A percentile compares a stretch with the other conserved stretches of the same genome.
Conservation (phyloP, 345 rosid species). For the Cardamine chenopodiifolia region DNA sequence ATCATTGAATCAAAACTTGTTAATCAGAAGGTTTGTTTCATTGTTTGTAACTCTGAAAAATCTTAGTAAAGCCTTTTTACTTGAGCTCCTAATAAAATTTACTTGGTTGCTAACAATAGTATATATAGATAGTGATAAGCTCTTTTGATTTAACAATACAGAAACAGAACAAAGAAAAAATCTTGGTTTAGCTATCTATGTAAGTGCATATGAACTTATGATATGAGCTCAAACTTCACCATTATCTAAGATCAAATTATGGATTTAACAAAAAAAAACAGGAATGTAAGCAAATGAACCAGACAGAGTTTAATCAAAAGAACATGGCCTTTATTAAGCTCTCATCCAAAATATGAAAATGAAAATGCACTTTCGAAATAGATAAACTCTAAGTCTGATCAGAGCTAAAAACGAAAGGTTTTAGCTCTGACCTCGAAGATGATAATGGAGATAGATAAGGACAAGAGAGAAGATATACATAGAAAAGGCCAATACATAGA, state of each 20-base stretch:
- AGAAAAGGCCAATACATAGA: slow-evolving; percentile 32
- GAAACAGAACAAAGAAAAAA: slow-evolving; percentile 5
- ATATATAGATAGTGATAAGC: background rate
- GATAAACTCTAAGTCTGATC: background rate
- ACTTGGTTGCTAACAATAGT: background rate
- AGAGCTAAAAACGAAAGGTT: slow-evolving; percentile 9
- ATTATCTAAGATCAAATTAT: slow-evolving; percentile 1
- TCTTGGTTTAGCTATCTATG: background rate
- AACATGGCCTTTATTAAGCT: slow-evolving; percentile 19
- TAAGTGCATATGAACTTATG: slow-evolving; percentile 7
- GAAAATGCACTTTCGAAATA: background rate
- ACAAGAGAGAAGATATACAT: slow-evolving; percentile 43
- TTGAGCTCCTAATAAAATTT: background rate
- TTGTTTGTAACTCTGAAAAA: background rate
- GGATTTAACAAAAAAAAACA: background rate
- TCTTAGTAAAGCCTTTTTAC: slow-evolving; percentile 7
- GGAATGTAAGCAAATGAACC: background rate
- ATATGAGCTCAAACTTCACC: slow-evolving; percentile 8
- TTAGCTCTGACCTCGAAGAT: slow-evolving; percentile 23
- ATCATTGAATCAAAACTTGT: background rate
- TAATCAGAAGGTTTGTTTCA: background rate
- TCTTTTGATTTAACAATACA: background rate
- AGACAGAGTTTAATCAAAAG: background rate
- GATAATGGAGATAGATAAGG: slow-evolving; percentile 38
- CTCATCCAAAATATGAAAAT: slow-evolving; percentile 3